phyloP scores from a whole-genome alignment of 164 flowering plant genomes.

The Kalanchoe fedtschenkoi region DNA sequence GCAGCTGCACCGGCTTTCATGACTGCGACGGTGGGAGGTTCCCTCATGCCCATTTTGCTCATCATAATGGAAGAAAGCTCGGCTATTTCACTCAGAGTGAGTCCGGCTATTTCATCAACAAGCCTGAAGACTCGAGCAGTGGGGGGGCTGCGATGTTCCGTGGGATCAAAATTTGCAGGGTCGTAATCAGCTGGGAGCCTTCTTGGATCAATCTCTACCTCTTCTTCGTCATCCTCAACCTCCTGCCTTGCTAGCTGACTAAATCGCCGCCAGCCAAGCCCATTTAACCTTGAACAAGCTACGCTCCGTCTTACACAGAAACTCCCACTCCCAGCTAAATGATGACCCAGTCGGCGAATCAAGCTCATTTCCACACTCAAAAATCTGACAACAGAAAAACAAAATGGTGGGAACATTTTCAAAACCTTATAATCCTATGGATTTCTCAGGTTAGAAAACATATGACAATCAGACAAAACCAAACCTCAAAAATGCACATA shows the following conservation, averaged over 20 bases:
- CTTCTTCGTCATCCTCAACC: conserved; percentile 44
- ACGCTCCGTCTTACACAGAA: conserved; percentile 13
- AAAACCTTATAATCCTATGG: too few relatives aligned
- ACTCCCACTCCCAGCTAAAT: conserved; percentile 22
- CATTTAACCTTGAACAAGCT: conserved; percentile 1
- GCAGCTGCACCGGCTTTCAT: conserved; percentile 56
- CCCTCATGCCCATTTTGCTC: conserved; percentile 63
- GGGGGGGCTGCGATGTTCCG: conserved; percentile 87
- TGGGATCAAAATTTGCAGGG: conserved; percentile 71
- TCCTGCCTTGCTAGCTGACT: conserved; percentile 38
- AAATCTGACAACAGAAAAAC: too few relatives aligned
- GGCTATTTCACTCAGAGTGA: conserved; percentile 48
- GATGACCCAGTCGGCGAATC: conserved; percentile 29
- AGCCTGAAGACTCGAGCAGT: conserved; percentile 71
- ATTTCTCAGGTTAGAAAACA: too few relatives aligned
- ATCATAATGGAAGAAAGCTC: conserved; percentile 53
- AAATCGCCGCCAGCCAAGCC: conserved; percentile 17
- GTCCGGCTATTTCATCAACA: conserved; percentile 67
- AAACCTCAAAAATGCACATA: too few relatives aligned
- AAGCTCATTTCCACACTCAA: conserved; percentile 32
- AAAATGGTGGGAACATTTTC: too few relatives aligned
- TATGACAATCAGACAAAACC: too few relatives aligned
- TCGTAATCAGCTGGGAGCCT: conserved; percentile 87
- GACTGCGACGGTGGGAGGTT: conserved; percentile 46
- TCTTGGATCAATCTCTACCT: conserved; percentile 61